A percentile compares a stretch with the other conserved stretches of the same genome.
These are phyloP conservation scores for Aspergillus affinis DNA, from an alignment of 495 filamentous ascomycete genomes.

Conservation along the genomic window DNA sequence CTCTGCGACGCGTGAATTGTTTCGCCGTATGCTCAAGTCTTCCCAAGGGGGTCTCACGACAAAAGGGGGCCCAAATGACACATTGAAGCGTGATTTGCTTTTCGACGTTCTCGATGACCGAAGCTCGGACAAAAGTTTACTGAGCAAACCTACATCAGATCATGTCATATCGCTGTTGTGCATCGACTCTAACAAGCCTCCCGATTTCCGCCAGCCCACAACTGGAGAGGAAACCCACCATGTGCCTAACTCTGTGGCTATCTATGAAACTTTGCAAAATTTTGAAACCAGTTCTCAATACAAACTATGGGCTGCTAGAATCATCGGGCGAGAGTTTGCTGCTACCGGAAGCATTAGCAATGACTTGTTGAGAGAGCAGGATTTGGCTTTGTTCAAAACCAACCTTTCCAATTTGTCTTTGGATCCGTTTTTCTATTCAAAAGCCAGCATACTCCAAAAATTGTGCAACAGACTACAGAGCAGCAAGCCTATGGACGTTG, in stretches of 20 bases:
- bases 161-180: conserved; percentile 73
- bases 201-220: conserved; percentile 57
- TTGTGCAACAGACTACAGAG: conserved; percentile 68
- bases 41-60: conserved; percentile 56
- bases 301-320: conserved; percentile 77
- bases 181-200: conserved; percentile 62
- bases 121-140: conserved; percentile 54
- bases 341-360: conserved; percentile 62
- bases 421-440: conserved; percentile 36
- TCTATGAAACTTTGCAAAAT: conserved; percentile 73
- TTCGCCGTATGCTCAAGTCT: conserved; percentile 62
- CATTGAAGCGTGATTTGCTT: conserved; percentile 71
- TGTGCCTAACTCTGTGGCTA: conserved; percentile 54
- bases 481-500: conserved; percentile 61
- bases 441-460: conserved; percentile 56
- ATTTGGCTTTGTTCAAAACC: conserved; percentile 26
- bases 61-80: conserved; percentile 59
- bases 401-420: conserved; percentile 3
- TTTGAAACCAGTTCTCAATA: conserved; percentile 64
- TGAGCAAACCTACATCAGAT: conserved; percentile 67
- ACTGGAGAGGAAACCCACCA: conserved; percentile 62
- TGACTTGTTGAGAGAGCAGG: conserved; percentile 41
- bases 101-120: conserved; percentile 73
- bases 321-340: conserved; percentile 81
- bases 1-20: conserved; percentile 49